Conservation (phyloP, 2,329 filamentous ascomycete genomes). For the Fusarium robinianum region DNA sequence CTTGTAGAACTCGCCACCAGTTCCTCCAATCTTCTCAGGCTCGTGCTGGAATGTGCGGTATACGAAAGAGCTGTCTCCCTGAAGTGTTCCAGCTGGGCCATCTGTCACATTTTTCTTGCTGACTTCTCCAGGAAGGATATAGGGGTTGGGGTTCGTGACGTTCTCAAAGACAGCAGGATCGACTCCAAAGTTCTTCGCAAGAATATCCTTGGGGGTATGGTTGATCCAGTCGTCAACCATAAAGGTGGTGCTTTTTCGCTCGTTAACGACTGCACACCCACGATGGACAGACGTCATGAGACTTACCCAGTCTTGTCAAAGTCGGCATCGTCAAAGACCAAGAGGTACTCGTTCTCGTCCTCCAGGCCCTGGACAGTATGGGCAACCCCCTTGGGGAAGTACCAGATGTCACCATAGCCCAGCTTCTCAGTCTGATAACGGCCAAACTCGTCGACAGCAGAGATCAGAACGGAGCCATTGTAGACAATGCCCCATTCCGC, state of each 20-base stretch:
- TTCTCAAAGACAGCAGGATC: conserved; percentile 62
- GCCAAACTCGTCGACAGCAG: conserved; percentile 66
- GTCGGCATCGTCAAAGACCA: conserved; percentile 69
- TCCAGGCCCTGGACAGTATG: conserved; percentile 68
- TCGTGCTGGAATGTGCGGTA: conserved; percentile 62
- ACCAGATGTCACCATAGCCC: conserved; percentile 68
- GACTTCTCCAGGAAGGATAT: conserved; percentile 63
- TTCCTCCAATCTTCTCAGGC: conserved; percentile 61
- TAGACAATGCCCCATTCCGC: conserved; percentile 71
- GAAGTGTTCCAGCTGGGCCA: conserved; percentile 51
- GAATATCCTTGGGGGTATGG: conserved; percentile 64
- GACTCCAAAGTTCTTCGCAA: conserved; percentile 72
- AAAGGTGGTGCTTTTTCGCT: conserved; percentile 63
- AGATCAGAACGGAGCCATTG: conserved; percentile 59
- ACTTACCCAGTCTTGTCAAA: conserved; percentile 65
- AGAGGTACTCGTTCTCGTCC: conserved; percentile 69
- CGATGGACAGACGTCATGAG: accelerated
- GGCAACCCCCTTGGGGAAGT: conserved; percentile 67
- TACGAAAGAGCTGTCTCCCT: conserved; percentile 64
- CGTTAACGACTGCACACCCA: not conserved
- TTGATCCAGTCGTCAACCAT: conserved; percentile 72
- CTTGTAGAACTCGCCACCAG: conserved; percentile 65
- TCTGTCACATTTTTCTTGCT: conserved; percentile 47
- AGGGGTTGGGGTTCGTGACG: conserved; percentile 61
- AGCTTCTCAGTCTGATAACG: conserved; percentile 59